phyloP scores from a whole-genome alignment of 2,329 filamentous ascomycete species.

The Colletotrichum sp. region DNA sequence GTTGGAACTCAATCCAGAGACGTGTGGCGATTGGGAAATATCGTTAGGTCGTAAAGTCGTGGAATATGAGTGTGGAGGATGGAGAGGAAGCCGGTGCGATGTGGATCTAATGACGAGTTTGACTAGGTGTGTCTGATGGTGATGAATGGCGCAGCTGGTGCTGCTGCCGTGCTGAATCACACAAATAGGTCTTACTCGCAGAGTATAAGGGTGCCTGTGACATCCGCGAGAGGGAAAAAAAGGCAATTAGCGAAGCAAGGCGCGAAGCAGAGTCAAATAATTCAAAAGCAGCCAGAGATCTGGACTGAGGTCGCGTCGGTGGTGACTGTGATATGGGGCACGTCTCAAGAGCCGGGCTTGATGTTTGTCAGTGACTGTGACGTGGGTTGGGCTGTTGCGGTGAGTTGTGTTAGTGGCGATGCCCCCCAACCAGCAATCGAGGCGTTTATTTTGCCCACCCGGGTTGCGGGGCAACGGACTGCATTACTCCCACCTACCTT shows the following conservation, averaged over 20 bases:
- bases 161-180: neutral
- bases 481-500: neutral
- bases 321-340: neutral
- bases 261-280: conserved; percentile 31
- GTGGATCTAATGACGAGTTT: neutral
- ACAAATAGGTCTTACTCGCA: neutral
- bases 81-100: neutral
- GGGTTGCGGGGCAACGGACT: conserved; percentile 15
- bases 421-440: neutral
- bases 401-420: conserved; percentile 3
- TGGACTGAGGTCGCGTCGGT: neutral
- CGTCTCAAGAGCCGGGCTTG: neutral
- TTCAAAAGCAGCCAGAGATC: conserved; percentile 31
- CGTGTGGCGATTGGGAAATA: neutral
- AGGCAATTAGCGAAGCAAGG: neutral
- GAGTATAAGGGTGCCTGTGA: neutral
- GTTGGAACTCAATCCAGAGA: neutral
- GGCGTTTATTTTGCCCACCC: conserved; percentile 2
- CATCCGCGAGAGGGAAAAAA: neutral
- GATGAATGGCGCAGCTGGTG: neutral
- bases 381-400: conserved; percentile 1
- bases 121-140: neutral
- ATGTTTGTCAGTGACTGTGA: conserved; percentile 10
- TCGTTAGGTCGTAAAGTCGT: neutral
- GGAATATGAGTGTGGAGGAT: conserved; percentile 1